phyloP scores from a whole-genome alignment of 73 alveolate genomes.

The Paramecium tetraurelia region DNA sequence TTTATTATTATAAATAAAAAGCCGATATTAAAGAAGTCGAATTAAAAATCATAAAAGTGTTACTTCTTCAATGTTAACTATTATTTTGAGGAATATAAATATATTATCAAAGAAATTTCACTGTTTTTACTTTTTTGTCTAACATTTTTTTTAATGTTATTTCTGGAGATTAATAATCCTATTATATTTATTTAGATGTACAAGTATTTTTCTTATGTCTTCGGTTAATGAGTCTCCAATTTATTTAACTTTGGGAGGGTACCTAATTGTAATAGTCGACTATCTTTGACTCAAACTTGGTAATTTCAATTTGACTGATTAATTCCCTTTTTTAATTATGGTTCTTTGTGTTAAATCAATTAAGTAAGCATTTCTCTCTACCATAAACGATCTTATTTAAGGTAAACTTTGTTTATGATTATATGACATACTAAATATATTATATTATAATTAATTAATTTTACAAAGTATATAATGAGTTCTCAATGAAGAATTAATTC shows the following conservation, averaged over 20 bases:
- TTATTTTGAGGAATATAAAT: not conserved
- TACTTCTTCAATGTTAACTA: not conserved
- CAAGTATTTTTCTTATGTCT: not conserved
- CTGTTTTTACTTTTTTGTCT: conserved; percentile 4
- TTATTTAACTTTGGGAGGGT: not conserved
- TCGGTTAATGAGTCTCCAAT: not conserved
- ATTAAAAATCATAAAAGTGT: not conserved
- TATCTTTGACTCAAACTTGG: not conserved
- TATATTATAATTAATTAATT: not conserved
- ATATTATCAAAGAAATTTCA: not conserved
- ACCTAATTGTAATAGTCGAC: not conserved
- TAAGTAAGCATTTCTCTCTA: conserved; percentile 16
- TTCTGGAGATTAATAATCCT: conserved; percentile 17
- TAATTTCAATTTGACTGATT: not conserved
- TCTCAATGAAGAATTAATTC: not conserved
- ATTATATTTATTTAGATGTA: not conserved
- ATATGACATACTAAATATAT: not conserved
- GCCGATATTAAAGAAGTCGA: not conserved
- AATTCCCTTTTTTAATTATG: not conserved
- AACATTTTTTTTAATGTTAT: not conserved
- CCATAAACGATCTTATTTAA: not conserved
- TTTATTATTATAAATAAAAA: not conserved
- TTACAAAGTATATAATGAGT: not conserved
- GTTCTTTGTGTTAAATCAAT: not conserved
- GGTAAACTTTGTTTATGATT: not conserved